A percentile compares a stretch with the other conserved stretches of the same genome.
Evolutionary conservation across 2,329 filamentous ascomycete species (phyloP).

Genomic region (Penicillium corylophilum): DNA sequence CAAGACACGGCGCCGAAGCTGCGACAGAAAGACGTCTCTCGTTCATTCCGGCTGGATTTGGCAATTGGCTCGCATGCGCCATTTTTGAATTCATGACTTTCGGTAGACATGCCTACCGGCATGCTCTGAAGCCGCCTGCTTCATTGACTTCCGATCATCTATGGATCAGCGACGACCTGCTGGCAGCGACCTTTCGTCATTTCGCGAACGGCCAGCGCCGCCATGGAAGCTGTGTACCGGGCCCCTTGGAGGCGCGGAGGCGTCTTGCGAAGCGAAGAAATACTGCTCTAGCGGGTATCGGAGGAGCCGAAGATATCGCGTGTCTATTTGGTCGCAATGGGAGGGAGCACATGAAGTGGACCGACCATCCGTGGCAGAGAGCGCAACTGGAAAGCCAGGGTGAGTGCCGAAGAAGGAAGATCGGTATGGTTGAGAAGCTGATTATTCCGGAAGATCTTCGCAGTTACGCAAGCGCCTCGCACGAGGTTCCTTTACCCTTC

Average conservation of each 20-base stretch:
- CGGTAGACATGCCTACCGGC: constrained; percentile 43
- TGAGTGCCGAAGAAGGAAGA: constrained; percentile 8
- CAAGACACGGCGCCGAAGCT: constrained; percentile 16
- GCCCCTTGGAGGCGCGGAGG: constrained; percentile 61
- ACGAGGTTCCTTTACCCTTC: constrained; percentile 19
- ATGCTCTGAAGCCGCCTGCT: constrained; percentile 33
- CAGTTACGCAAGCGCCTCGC: constrained; percentile 17
- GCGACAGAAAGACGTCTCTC: constrained; percentile 14
- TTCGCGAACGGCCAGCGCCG: constrained; percentile 49
- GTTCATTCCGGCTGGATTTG: constrained; percentile 4
- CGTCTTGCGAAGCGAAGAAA: constrained; percentile 58
- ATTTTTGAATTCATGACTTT: constrained; percentile 40
- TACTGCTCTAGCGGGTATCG: constrained; percentile 46
- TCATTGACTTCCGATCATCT: constrained; percentile 34
- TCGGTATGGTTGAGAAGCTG: background rate
- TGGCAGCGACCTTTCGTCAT: constrained; percentile 50
- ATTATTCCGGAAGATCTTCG: constrained; percentile 16
- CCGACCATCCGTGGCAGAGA: constrained; percentile 27
- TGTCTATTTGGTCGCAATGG: constrained; percentile 44
- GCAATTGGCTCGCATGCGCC: constrained; percentile 26
- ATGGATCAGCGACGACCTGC: constrained; percentile 49
- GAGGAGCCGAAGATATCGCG: constrained; percentile 39
- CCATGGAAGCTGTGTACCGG: constrained; percentile 61
- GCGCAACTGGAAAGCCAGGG: constrained; percentile 24
- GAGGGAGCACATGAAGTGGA: constrained; percentile 39